Percentiles rank a stretch among this genome's conserved stretches.
phyloP scores from a whole-genome alignment of 1,139 yeast species.

The Hanseniaspora sp. region DNA sequence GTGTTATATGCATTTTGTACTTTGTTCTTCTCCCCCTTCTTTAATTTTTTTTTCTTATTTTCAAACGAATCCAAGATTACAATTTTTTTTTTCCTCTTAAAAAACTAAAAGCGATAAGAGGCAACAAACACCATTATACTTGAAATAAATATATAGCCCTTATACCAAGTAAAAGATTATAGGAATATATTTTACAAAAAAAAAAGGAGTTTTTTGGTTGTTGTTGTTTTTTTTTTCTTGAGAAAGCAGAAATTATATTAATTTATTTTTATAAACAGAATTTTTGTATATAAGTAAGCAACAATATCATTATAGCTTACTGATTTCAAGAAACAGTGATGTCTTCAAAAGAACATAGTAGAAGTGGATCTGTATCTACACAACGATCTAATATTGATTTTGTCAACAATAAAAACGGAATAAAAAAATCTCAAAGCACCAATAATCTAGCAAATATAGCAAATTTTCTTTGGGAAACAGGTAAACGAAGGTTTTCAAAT shows the following conservation, averaged over 20 bases:
- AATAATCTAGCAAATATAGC: slow-evolving; percentile 1
- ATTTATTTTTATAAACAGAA: neutral
- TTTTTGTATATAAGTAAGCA: neutral
- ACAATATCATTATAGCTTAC: neutral
- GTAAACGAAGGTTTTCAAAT: slow-evolving; percentile 12
- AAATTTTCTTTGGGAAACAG: slow-evolving; percentile 5
- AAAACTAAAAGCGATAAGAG: neutral
- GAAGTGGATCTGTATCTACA: neutral
- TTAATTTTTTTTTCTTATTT: no score
- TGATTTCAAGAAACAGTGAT: neutral
- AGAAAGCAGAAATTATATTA: no score
- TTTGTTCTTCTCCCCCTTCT: no score
- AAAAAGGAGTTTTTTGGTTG: no score
- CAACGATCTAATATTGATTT: neutral
- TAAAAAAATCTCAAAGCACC: neutral
- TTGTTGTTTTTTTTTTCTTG: no score
- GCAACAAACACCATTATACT: neutral
- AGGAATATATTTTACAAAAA: neutral
- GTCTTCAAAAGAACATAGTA: neutral
- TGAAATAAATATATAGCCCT: neutral
- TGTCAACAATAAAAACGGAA: neutral
- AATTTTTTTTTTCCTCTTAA: neutral
- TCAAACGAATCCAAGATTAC: no score
- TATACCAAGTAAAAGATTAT: neutral
- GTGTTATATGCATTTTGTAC: no score